Evolutionary conservation across 169 alveolate species (phyloP).

Genomic region (Plasmodium fragile): DNA sequence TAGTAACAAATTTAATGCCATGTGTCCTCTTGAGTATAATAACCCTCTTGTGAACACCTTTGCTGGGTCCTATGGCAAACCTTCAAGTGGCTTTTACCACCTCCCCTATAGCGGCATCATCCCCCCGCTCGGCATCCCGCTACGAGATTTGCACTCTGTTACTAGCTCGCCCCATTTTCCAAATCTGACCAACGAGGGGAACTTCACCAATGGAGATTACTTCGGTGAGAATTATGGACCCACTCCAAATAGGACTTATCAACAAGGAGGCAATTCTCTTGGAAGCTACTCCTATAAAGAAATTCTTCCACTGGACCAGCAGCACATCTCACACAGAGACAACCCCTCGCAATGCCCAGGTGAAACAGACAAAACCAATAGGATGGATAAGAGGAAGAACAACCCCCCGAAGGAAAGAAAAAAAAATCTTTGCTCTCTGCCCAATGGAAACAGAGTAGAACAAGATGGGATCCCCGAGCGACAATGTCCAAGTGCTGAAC

Average conservation of each 20-base stretch:
- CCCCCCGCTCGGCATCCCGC: neutral
- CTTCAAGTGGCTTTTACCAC: neutral
- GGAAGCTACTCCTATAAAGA: neutral
- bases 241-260: neutral
- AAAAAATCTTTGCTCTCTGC: neutral
- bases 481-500: neutral
- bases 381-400: neutral
- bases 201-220: neutral
- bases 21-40: neutral
- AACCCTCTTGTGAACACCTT: neutral
- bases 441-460: neutral
- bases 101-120: neutral
- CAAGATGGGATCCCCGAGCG: neutral
- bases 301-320: neutral
- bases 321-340: neutral
- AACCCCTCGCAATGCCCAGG: neutral
- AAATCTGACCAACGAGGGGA: neutral
- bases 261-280: neutral
- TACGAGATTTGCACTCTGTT: neutral
- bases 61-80: neutral
- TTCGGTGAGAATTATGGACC: neutral
- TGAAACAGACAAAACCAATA: neutral
- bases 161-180: neutral
- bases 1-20: neutral
- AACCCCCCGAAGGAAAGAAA: neutral